Evolutionary conservation across 257 asterid genomes (phyloP), one percentile per base, ranked within the genome.

Genomic region (Solanum dulcamara): DNA sequence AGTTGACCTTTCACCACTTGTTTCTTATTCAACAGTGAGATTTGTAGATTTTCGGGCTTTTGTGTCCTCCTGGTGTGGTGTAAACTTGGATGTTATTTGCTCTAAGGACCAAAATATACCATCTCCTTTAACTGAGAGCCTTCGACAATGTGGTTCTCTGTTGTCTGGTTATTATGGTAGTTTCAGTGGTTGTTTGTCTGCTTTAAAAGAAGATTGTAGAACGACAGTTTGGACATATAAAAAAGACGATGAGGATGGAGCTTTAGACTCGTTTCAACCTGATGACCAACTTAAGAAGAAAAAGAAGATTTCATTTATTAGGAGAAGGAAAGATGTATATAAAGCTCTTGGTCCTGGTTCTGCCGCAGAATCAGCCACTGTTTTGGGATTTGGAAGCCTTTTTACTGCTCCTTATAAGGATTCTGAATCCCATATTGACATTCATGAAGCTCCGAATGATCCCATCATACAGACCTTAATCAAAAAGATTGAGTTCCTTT

Each of bases 161-260:
- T 86, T 94, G 4, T 94, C 98, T 44, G 98, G 98, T 83, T 89
- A 91, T 24, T 82, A 84, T 50, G 94, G 92, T 81, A 92, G 86
- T 84, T 84, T 85, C 18, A 87, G 84, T 72, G 85, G 72, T 40
- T 96, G 99, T 89, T 33, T 95, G 72, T 90, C 87, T 86, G 94
- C 95, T 83, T 87, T 93, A 5, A 92, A 89, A 81, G 97, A 93
- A 26, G 98, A 96, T 87, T 96, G 99, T 86, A 88, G 94, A 89
- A 91, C 92, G 12, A 90, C 98, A 26, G 94, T 96, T 46, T 96
- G 98, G 99, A 93, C 97, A 30, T 96, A 93, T 89, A 92, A 90
- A 81, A 90, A 89, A 20, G 90, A 89, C 18, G 85, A 62, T 4
- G 93, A 89, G 81, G 87, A 94, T 84, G 99, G 94, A 70, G 84